phyloP scores from a whole-genome alignment of 1,139 yeast genomes.

The Debaryomyces psychrophilus region DNA sequence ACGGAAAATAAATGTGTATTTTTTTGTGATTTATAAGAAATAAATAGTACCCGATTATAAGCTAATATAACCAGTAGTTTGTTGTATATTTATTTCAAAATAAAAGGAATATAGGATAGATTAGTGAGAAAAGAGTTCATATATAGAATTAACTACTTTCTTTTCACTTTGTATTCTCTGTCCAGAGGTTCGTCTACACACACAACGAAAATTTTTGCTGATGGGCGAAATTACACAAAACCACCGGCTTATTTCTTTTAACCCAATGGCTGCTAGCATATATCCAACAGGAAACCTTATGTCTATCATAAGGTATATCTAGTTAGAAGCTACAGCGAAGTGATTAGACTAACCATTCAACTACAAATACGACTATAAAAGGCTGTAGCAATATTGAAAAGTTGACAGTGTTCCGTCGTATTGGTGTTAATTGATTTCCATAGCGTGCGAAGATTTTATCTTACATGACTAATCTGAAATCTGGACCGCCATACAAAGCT shows the following conservation, averaged over 20 bases:
- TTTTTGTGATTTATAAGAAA: constrained; percentile 5
- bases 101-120: constrained; percentile 12
- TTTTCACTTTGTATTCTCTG: background rate
- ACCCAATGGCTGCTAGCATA: background rate
- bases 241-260: background rate
- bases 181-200: background rate
- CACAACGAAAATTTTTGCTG: constrained; percentile 7
- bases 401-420: too few relatives aligned
- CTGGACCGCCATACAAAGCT: too few relatives aligned
- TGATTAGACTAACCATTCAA: too few relatives aligned
- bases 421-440: too few relatives aligned
- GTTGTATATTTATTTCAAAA: constrained; percentile 7
- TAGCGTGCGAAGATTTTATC: too few relatives aligned
- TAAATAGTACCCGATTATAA: constrained; percentile 14
- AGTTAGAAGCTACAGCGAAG: background rate
- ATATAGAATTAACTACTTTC: background rate
- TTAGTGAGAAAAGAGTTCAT: constrained; percentile 1
- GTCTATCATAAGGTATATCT: too few relatives aligned
- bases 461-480: too few relatives aligned
- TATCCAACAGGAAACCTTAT: too few relatives aligned
- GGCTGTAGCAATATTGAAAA: background rate
- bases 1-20: constrained; percentile 2
- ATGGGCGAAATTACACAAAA: constrained; percentile 8
- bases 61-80: constrained; percentile 15
- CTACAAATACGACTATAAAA: background rate